Conservation (phyloP, 192 early-diverging fungal species). For the Coemansia sp. region DNA sequence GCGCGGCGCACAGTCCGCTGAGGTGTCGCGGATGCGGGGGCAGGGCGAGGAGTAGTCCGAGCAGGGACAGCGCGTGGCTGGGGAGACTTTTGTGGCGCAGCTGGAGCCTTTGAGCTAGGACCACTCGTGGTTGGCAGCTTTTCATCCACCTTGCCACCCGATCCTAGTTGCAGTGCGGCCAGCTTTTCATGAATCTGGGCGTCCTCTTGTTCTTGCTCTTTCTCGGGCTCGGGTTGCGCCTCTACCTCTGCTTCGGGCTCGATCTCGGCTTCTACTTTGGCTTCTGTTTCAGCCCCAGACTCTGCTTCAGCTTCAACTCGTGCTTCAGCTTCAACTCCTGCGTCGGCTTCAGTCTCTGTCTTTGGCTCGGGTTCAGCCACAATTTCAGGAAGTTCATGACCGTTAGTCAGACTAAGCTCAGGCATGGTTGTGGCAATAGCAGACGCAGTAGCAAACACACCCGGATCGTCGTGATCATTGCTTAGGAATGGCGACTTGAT, state of each 20-base stretch:
- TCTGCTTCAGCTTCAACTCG: background rate
- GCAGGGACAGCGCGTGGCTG: background rate
- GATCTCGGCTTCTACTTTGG: background rate
- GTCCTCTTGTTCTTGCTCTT: background rate
- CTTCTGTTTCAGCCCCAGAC: background rate
- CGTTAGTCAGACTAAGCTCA: background rate
- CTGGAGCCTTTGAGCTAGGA: background rate
- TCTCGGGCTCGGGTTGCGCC: background rate
- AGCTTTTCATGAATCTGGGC: slow-evolving; percentile 10
- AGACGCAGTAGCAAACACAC: background rate
- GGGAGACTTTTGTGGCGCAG: background rate
- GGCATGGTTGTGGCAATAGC: background rate
- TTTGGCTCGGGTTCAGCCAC: background rate
- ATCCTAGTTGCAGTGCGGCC: slow-evolving; percentile 15
- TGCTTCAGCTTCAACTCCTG: background rate
- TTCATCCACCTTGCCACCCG: background rate
- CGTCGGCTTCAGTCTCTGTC: background rate
- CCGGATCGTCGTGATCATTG: slow-evolving; percentile 11
- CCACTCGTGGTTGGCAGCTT: background rate
- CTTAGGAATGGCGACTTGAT: slow-evolving; percentile 49
- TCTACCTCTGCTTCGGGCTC: background rate
- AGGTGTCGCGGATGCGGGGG: slow-evolving; percentile 7
- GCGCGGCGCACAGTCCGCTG: slow-evolving; percentile 19
- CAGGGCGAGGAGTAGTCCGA: slow-evolving; percentile 2
- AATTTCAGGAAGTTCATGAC: background rate